phyloP scores from a whole-genome alignment of 768 basidiomycete species.

The Termitomyces sp. region DNA sequence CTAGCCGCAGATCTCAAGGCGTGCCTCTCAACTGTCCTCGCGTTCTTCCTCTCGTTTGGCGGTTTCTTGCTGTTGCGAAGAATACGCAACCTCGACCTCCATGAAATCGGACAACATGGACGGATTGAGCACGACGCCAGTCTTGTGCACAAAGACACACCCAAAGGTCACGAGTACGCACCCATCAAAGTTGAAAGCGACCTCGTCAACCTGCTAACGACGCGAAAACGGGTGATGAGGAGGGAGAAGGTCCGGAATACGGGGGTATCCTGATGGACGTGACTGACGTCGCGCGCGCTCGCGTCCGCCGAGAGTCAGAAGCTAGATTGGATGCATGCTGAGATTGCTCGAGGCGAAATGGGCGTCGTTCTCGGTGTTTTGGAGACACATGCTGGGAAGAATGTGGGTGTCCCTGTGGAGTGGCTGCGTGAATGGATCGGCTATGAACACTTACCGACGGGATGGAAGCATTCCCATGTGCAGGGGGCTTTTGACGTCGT shows the following conservation, averaged over 20 bases:
- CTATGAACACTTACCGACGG: background rate
- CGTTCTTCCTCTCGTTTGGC: background rate
- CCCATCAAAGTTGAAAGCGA: background rate
- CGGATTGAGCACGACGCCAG: background rate
- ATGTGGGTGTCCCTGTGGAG: background rate
- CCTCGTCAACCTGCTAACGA: background rate
- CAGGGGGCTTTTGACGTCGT: background rate
- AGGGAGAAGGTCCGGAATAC: background rate
- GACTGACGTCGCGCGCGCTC: background rate
- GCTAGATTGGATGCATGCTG: background rate
- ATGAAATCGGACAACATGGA: background rate
- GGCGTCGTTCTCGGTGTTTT: background rate
- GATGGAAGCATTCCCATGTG: background rate
- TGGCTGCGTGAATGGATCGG: background rate
- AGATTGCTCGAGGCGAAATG: background rate
- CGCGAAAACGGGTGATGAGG: background rate
- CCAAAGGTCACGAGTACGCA: background rate
- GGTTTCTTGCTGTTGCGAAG: background rate
- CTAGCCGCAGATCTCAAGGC: background rate
- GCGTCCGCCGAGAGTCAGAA: background rate
- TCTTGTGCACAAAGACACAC: background rate
- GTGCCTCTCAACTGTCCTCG: background rate
- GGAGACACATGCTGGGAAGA: background rate
- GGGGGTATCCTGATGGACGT: background rate
- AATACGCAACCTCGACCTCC: background rate